phyloP scores from a whole-genome alignment of 2,329 filamentous ascomycete genomes.

The Trichoderma atroviride region DNA sequence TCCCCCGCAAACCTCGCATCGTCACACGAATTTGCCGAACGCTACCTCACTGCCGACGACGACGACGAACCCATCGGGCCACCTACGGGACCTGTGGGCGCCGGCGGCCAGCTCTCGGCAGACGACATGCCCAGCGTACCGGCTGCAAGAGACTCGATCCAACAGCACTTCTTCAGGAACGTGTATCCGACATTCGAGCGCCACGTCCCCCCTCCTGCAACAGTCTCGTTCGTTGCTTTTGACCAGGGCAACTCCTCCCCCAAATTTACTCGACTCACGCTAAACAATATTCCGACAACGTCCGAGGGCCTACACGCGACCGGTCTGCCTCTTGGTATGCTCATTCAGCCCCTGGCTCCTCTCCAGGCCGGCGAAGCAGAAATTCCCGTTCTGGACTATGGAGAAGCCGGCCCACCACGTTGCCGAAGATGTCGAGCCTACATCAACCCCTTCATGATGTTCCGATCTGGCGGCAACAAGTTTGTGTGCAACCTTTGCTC shows the following conservation, averaged over 20 bases:
- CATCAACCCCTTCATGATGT: slow-evolving; percentile 99
- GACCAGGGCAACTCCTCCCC: slow-evolving; percentile 97
- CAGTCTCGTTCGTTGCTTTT: slow-evolving; percentile 86
- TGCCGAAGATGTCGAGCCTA: slow-evolving; percentile 93
- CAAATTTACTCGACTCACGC: slow-evolving; percentile 85
- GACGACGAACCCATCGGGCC: slow-evolving; percentile 39
- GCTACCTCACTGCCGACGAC: slow-evolving; percentile 34
- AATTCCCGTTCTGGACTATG: slow-evolving; percentile 93
- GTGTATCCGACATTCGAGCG: slow-evolving; percentile 95
- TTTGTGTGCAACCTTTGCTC: slow-evolving; percentile 98
- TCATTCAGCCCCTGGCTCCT: slow-evolving; percentile 84
- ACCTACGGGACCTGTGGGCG: slow-evolving; percentile 31
- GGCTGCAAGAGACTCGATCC: slow-evolving; percentile 76
- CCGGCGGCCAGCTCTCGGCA: slow-evolving; percentile 68
- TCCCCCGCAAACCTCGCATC: slow-evolving; percentile 32
- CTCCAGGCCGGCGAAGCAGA: slow-evolving; percentile 82
- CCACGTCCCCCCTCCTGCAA: slow-evolving; percentile 85
- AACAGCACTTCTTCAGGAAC: slow-evolving; percentile 82
- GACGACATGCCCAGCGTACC: slow-evolving; percentile 94
- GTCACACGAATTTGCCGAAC: slow-evolving; percentile 34
- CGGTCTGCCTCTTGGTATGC: slow-evolving; percentile 80
- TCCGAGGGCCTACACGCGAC: slow-evolving; percentile 79
- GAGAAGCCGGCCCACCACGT: slow-evolving; percentile 83
- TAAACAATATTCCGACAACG: slow-evolving; percentile 89
- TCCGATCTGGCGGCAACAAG: slow-evolving; percentile 89